Evolutionary conservation across 192 early-diverging fungal species (phyloP).

Genomic region (Linnemannia schmuckeri): DNA sequence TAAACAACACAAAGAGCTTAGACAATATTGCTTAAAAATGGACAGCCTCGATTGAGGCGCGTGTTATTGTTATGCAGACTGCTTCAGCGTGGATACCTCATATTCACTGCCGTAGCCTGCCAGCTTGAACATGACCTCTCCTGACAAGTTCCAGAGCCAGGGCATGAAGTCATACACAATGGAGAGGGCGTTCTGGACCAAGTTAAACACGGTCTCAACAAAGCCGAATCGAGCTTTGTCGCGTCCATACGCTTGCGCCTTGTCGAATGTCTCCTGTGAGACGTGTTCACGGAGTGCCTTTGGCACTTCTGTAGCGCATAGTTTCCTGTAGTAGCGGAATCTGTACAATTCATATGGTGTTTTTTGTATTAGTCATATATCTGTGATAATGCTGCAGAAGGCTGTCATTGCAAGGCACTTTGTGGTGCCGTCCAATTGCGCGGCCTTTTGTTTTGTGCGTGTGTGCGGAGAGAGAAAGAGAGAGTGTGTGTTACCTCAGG

Average conservation of each 20-base stretch:
- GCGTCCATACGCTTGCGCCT: conserved; percentile 87
- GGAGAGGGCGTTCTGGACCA: conserved; percentile 75
- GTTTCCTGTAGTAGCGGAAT: conserved; percentile 81
- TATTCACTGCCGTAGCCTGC: conserved; percentile 73
- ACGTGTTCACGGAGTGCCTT: conserved; percentile 75
- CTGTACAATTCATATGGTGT: conserved; percentile 28
- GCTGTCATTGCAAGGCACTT: no score
- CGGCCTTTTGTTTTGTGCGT: background rate
- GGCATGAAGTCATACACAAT: conserved; percentile 81
- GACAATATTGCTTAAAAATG: background rate
- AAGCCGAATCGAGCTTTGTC: conserved; percentile 89
- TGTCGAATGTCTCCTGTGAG: conserved; percentile 80
- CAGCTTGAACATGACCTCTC: conserved; percentile 61
- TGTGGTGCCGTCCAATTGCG: no score
- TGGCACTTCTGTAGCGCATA: conserved; percentile 78
- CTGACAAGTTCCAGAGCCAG: conserved; percentile 76
- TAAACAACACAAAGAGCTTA: background rate
- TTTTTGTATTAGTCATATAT: background rate
- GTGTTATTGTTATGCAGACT: background rate
- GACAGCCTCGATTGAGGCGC: background rate
- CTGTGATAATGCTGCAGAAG: background rate
- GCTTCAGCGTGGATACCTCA: conserved; percentile 63
- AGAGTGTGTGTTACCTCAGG: conserved; percentile 65
- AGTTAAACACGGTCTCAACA: conserved; percentile 69
- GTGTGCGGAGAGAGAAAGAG: background rate